phyloP scores from a whole-genome alignment of 768 basidiomycete species.

The Gymnopilus junonius region DNA sequence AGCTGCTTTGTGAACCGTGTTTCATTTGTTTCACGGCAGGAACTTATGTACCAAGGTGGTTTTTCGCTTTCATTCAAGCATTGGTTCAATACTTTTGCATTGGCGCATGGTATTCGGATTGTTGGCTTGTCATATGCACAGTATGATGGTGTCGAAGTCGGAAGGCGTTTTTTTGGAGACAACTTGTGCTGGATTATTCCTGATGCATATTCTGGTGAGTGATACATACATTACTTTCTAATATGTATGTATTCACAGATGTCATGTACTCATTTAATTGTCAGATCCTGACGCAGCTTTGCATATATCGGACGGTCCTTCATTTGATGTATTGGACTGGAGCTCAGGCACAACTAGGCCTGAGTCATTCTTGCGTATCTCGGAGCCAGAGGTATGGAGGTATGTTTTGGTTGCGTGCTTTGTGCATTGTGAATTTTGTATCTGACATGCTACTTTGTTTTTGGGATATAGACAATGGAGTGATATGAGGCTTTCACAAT shows the following conservation, averaged over 20 bases:
- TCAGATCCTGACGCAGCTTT: neutral
- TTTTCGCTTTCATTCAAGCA: neutral
- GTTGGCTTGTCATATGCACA: neutral
- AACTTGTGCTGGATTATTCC: neutral
- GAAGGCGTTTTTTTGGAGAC: neutral
- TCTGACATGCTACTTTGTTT: neutral
- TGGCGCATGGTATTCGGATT: neutral
- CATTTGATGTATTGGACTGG: neutral
- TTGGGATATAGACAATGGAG: no score
- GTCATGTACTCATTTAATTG: no score
- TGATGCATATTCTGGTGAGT: neutral
- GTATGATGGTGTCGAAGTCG: neutral
- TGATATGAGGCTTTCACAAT: no score
- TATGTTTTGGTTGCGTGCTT: neutral
- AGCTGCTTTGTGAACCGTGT: neutral
- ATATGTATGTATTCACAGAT: neutral
- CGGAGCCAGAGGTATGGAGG: neutral
- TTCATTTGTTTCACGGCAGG: neutral
- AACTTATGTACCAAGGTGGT: neutral
- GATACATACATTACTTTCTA: neutral
- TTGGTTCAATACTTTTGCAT: neutral
- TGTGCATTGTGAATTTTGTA: neutral
- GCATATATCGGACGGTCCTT: neutral
- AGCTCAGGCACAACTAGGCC: neutral
- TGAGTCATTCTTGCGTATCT: neutral